phyloP scores from a whole-genome alignment of 108 stramenopile species.

The Fragilaria crotonensis region DNA sequence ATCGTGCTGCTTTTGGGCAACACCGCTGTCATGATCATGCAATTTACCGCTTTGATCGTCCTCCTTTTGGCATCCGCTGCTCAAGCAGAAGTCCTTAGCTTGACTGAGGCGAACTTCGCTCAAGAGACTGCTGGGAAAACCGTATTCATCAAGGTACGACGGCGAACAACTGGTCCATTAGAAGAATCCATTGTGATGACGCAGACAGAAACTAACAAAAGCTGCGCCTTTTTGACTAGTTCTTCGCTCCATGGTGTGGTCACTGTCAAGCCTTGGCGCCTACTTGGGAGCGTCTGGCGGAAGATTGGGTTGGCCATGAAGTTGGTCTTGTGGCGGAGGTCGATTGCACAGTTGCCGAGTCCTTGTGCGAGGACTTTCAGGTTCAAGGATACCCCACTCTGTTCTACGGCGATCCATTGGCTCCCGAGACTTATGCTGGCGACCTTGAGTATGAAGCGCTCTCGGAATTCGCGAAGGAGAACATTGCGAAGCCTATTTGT shows the following conservation, averaged over 20 bases:
- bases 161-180: neutral
- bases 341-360: conserved; percentile 46
- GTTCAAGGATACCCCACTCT: conserved; percentile 58
- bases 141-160: conserved; percentile 63
- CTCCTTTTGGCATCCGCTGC: too few relatives aligned
- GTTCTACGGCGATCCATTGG: conserved; percentile 41
- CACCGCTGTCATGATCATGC: too few relatives aligned
- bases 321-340: conserved; percentile 48
- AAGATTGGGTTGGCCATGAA: conserved; percentile 26
- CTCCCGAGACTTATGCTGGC: conserved; percentile 43
- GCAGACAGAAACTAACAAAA: neutral
- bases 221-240: conserved; percentile 10
- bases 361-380: conserved; percentile 49
- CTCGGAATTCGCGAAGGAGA: conserved; percentile 39
- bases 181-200: neutral
- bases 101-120: conserved; percentile 64
- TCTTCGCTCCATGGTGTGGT: conserved; percentile 60
- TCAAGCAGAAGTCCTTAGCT: conserved; percentile 1
- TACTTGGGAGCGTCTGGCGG: conserved; percentile 51
- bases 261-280: conserved; percentile 46
- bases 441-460: conserved; percentile 41
- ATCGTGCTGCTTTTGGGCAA: too few relatives aligned
- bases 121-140: conserved; percentile 53
- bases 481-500: conserved; percentile 48
- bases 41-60: too few relatives aligned